Conservation (phyloP, 129 eudicot species). For the Cynara cardunculus region DNA sequence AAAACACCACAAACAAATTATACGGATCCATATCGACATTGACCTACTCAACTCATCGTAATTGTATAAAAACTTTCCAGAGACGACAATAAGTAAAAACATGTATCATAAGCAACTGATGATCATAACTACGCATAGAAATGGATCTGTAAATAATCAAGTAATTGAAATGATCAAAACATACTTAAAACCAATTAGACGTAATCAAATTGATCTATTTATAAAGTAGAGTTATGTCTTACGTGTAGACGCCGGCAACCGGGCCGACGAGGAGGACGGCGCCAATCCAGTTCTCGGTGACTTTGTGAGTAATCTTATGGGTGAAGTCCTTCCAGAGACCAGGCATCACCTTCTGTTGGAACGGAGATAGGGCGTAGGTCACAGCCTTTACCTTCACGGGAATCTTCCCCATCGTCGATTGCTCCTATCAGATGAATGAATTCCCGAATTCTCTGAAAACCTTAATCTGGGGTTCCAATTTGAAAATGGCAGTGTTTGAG, state of each 20-base stretch:
- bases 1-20: neutral
- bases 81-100: neutral
- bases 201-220: neutral
- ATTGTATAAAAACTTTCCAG: neutral
- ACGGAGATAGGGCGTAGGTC: conserved; percentile 75
- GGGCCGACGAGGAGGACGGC: conserved; percentile 67
- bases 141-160: neutral
- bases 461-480: neutral
- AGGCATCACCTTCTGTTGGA: conserved; percentile 90
- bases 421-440: conserved; percentile 4
- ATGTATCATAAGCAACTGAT: neutral
- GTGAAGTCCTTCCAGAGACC: conserved; percentile 82
- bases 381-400: conserved; percentile 82
- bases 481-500: neutral
- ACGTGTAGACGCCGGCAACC: conserved; percentile 65
- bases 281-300: conserved; percentile 69
- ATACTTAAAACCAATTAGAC: neutral
- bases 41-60: neutral
- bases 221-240: conserved; percentile 6
- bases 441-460: neutral
- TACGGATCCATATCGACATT: neutral
- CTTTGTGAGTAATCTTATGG: conserved; percentile 66
- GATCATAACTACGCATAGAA: neutral
- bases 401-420: conserved; percentile 52
- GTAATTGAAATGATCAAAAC: neutral